Conservation (phyloP, 2,329 filamentous ascomycete genomes). For the Penicillium concentricum region DNA sequence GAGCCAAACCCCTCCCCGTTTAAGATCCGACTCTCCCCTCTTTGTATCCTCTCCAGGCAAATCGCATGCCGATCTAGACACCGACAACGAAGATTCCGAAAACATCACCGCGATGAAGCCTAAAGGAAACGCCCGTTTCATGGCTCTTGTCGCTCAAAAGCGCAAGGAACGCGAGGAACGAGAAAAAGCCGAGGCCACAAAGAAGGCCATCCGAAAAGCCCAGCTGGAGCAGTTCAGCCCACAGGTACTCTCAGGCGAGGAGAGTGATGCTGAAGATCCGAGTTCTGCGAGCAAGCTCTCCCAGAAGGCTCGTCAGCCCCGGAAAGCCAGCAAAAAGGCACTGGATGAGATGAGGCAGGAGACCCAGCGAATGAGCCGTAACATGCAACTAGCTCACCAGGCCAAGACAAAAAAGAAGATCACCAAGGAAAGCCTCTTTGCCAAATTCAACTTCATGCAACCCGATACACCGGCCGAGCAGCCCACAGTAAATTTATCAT, state of each 20-base stretch:
- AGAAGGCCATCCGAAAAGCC: constrained; percentile 36
- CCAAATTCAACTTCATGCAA: constrained; percentile 73
- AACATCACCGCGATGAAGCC: constrained; percentile 25
- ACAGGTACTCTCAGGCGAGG: constrained; percentile 50
- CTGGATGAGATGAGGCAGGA: constrained; percentile 93
- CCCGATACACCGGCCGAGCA: constrained; percentile 33
- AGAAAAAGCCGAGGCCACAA: constrained; percentile 56
- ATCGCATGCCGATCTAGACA: constrained; percentile 19
- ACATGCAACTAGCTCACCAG: constrained; percentile 87
- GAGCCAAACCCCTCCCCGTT: constrained; percentile 21
- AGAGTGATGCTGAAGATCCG: constrained; percentile 59
- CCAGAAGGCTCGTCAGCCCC: constrained; percentile 63
- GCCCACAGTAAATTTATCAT: constrained; percentile 32
- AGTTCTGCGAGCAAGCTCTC: constrained; percentile 67
- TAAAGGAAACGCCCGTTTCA: constrained; percentile 59
- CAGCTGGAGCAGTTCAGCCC: constrained; percentile 36
- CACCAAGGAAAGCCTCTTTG: constrained; percentile 76
- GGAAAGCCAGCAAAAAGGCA: constrained; percentile 92
- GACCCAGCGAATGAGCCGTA: constrained; percentile 85
- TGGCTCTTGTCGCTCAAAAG: constrained; percentile 71
- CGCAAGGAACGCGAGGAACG: constrained; percentile 67
- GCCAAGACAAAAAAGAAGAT: constrained; percentile 90
- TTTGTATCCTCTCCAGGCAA: constrained; percentile 44
- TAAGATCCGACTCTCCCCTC: constrained; percentile 40
- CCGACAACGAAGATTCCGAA: constrained; percentile 27